A percentile compares a stretch with the other conserved stretches of the same genome.
phyloP scores from a whole-genome alignment of 2,329 filamentous ascomycete genomes.

The Paecilomyces sp. region DNA sequence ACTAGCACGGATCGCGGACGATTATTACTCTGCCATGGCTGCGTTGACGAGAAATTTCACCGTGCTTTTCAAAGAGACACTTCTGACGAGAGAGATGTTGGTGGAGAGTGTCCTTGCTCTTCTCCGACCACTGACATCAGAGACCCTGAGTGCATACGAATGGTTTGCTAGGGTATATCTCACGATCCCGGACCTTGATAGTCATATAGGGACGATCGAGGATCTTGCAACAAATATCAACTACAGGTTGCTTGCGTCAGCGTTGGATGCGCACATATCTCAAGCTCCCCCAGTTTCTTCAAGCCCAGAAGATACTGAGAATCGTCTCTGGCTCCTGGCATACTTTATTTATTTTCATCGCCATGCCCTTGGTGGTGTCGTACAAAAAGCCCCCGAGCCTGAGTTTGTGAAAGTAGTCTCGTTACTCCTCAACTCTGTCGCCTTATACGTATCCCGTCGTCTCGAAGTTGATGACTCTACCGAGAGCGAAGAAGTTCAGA shows the following conservation, averaged over 20 bases:
- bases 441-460: slow-evolving; percentile 45
- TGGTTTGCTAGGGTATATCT: slow-evolving; percentile 41
- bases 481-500: slow-evolving; percentile 20
- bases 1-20: slow-evolving; percentile 28
- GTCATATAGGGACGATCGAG: slow-evolving; percentile 31
- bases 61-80: slow-evolving; percentile 8
- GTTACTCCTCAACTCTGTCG: slow-evolving; percentile 48
- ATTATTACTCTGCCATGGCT: slow-evolving; percentile 35
- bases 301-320: slow-evolving; percentile 27
- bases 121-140: slow-evolving; percentile 35
- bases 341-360: slow-evolving; percentile 54
- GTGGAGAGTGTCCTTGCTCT: slow-evolving; percentile 32
- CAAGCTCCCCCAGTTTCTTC: slow-evolving; percentile 16
- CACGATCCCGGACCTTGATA: slow-evolving; percentile 34
- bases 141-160: slow-evolving; percentile 38
- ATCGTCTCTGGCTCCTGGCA: slow-evolving; percentile 50
- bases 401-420: slow-evolving; percentile 52
- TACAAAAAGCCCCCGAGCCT: slow-evolving; percentile 39
- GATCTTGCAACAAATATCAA: slow-evolving; percentile 42
- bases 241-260: slow-evolving; percentile 41
- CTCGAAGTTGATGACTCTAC: slow-evolving; percentile 37
- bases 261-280: slow-evolving; percentile 26
- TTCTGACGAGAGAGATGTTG: slow-evolving; percentile 21
- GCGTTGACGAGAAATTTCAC: slow-evolving; percentile 23
- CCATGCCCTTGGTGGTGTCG: slow-evolving; percentile 33